Conservation (phyloP, 371 early-diverging fungal species). For the Lichtheimia corymbifera region DNA sequence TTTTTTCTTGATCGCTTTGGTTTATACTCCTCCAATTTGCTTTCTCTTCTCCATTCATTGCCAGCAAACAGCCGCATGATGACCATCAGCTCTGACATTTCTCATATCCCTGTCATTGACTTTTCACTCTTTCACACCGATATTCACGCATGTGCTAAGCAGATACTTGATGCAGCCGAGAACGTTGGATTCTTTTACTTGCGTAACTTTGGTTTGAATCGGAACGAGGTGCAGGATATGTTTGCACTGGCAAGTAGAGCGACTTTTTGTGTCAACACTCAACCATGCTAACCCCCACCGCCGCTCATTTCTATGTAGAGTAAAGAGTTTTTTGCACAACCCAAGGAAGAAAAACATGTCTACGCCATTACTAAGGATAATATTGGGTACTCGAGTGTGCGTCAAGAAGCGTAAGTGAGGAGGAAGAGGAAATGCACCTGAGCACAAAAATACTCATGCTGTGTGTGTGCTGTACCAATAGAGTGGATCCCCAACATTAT, state of each 20-base stretch:
- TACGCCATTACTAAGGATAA: conserved; percentile 21
- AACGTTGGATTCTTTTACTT: conserved; percentile 53
- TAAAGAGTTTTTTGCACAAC: conserved; percentile 34
- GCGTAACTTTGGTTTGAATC: conserved; percentile 46
- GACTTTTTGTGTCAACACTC: not conserved
- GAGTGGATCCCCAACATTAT: conserved; percentile 42
- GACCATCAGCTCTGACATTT: conserved; percentile 4
- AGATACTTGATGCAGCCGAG: conserved; percentile 39
- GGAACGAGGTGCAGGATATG: conserved; percentile 36
- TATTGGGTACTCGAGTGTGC: conserved; percentile 27
- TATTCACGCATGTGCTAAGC: conserved; percentile 36
- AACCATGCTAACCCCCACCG: not conserved
- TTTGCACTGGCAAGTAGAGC: conserved; percentile 25
- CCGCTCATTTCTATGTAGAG: conserved; percentile 24
- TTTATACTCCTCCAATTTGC: not conserved
- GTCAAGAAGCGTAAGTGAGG: conserved; percentile 26
- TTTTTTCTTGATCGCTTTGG: not conserved
- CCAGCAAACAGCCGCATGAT: not conserved
- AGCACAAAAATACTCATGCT: not conserved
- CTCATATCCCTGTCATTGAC: conserved; percentile 52
- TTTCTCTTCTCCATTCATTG: not conserved
- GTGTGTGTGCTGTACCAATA: conserved; percentile 13
- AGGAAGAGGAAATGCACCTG: not conserved
- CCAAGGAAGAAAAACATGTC: conserved; percentile 25
- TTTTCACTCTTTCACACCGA: conserved; percentile 45